Base-by-base conservation (phyloP, 1,284 basidiomycete genomes). In the Cryptococcus amylolentus region DNA sequence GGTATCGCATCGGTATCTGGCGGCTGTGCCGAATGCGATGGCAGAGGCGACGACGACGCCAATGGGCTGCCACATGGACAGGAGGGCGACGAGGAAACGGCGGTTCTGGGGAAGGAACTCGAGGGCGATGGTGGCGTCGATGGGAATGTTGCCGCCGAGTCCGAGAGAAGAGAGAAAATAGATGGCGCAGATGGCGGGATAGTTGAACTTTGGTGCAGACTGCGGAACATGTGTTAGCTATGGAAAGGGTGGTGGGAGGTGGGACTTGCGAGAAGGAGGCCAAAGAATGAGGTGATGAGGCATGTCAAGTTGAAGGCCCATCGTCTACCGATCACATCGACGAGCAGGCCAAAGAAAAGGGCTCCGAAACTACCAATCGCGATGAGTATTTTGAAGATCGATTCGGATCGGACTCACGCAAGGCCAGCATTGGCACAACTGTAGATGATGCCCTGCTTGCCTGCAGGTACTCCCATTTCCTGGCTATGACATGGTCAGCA, bases 51-150 rank as follows among this genome's bases (percentile, higher is more conserved):
- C 84, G 80, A 56, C 86, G 81, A 67, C 77, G n/a, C 77, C 77
- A 49, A 77, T 56, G 1, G 77, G 77, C 61, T 78, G 77, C 64
- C 69, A 79, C 8, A 75, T 65, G 26, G 72, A 75, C 1, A 78
- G 67, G 1, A 73, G 62, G 16, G 72, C 65, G 16, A 79, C 71
- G 20, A 79, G 70, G 58, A 86, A 79, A 16, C 78, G 73, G 10
- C 73, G 68, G 55, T 70, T 73, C 31, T 72, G 69, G 3, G 76
- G 76, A 13, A 74, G 52, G 52, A 69, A 63, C 55, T 88, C 87
- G 13, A 90, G 80, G 68, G 88, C 88, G 50, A 90, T 85, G 0
- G 87, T 84, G 14, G 87, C 86, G 70, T 91, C 88, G 6, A 91
- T 87, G 0, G 88, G 78, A 48, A 71, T 69, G 53, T 70, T 70